Evolutionary conservation across 2,329 filamentous ascomycete species (phyloP).

Genomic region (Microdochium paspali): DNA sequence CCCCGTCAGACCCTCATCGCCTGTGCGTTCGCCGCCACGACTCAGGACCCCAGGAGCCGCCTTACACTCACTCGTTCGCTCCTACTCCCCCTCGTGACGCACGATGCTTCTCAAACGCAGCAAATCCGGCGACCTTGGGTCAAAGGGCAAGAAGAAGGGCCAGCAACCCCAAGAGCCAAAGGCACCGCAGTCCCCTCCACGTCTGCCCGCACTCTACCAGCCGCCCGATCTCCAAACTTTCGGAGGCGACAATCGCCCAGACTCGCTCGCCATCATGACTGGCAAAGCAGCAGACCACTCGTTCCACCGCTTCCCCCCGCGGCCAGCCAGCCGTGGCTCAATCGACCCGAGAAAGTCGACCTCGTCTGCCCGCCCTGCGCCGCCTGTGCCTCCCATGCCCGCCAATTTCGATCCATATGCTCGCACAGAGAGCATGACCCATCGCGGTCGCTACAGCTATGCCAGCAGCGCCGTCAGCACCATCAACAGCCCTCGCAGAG

Average conservation of each 20-base stretch:
- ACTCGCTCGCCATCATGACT: constrained; percentile 21
- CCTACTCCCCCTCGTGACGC: constrained; percentile 33
- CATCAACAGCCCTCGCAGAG: constrained; percentile 84
- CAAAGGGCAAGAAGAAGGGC: constrained; percentile 39
- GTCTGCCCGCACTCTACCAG: constrained; percentile 36
- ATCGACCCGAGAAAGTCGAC: constrained; percentile 40
- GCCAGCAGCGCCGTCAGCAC: constrained; percentile 85
- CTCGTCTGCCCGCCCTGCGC: constrained; percentile 36
- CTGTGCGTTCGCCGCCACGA: too few relatives aligned
- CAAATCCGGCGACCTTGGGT: constrained; percentile 43
- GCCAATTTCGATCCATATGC: constrained; percentile 67
- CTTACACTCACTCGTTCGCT: constrained; percentile 32
- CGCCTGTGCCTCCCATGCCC: constrained; percentile 54
- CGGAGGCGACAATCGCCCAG: constrained; percentile 20
- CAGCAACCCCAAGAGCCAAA: constrained; percentile 41
- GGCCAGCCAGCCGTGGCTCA: constrained; percentile 26
- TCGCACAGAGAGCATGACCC: constrained; percentile 87
- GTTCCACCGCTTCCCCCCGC: constrained; percentile 24
- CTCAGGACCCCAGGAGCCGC: constrained; percentile 7
- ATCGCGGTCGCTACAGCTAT: constrained; percentile 93
- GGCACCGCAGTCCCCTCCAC: constrained; percentile 50
- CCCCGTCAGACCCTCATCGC: neutral
- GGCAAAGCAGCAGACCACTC: constrained; percentile 20
- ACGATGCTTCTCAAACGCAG: constrained; percentile 39
- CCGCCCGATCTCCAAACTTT: constrained; percentile 22